These are phyloP conservation scores for Bipolaris sorokiniana DNA, from an alignment of 2,329 filamentous ascomycete genomes.

Conservation along the genomic window DNA sequence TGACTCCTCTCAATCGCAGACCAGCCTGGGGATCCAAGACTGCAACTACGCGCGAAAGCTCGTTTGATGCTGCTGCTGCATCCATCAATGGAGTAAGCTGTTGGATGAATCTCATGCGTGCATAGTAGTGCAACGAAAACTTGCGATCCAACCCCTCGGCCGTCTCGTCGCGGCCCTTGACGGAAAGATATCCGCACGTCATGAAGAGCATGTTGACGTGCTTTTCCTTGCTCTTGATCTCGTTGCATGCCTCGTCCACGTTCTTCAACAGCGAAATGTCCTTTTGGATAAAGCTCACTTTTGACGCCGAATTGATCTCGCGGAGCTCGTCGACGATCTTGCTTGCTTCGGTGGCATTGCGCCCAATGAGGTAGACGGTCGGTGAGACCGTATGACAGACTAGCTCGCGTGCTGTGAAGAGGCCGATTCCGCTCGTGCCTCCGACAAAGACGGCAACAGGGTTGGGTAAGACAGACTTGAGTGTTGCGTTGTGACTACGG, in stretches of 20 bases:
- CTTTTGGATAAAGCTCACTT: slow-evolving; percentile 50
- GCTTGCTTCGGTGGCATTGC: slow-evolving; percentile 47
- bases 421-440: slow-evolving; percentile 53
- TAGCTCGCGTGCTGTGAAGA: slow-evolving; percentile 52
- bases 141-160: slow-evolving; percentile 47
- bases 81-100: slow-evolving; percentile 49
- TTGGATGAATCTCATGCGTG: slow-evolving; percentile 48
- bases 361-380: slow-evolving; percentile 53
- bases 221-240: slow-evolving; percentile 59
- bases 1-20: slow-evolving; percentile 13
- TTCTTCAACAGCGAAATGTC: slow-evolving; percentile 51
- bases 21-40: slow-evolving; percentile 37
- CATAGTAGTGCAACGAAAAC: slow-evolving; percentile 43
- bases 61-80: slow-evolving; percentile 15
- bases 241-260: slow-evolving; percentile 53
- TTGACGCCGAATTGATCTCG: slow-evolving; percentile 47
- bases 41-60: slow-evolving; percentile 39
- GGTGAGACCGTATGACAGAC: slow-evolving; percentile 49
- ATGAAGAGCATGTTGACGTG: slow-evolving; percentile 63
- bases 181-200: slow-evolving; percentile 57
- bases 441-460: slow-evolving; percentile 49
- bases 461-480: slow-evolving; percentile 31
- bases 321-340: slow-evolving; percentile 48
- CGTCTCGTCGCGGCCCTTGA: slow-evolving; percentile 49
- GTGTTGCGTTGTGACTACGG: slow-evolving; percentile 33